These are phyloP conservation scores for Candida corydali DNA, from an alignment of 805 yeast species.

Conservation along the genomic window DNA sequence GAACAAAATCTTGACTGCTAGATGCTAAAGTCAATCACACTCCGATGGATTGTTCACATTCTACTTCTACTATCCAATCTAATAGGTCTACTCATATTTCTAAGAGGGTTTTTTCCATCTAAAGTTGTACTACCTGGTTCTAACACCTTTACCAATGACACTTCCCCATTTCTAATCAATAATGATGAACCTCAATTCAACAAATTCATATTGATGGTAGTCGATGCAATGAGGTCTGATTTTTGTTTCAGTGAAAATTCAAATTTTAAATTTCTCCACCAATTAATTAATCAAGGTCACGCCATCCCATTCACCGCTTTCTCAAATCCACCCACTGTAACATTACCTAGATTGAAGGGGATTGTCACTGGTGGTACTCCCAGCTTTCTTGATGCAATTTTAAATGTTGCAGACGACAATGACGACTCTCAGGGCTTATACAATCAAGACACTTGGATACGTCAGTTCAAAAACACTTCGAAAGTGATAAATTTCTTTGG, in stretches of 20 bases:
- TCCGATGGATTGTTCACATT: constrained; percentile 15
- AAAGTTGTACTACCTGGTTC: constrained; percentile 69
- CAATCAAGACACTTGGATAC: constrained; percentile 83
- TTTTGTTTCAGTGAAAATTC: constrained; percentile 68
- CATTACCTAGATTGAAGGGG: constrained; percentile 89
- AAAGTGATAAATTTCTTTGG: constrained; percentile 76
- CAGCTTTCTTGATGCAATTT: constrained; percentile 86
- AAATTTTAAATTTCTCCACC: constrained; percentile 63
- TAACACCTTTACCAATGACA: constrained; percentile 19
- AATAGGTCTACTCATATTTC: constrained; percentile 57
- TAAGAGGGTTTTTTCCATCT: constrained; percentile 89
- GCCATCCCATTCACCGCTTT: constrained; percentile 90
- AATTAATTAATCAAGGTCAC: constrained; percentile 55
- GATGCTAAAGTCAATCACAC: constrained; percentile 9
- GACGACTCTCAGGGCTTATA: constrained; percentile 62
- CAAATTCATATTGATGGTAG: constrained; percentile 73
- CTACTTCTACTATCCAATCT: constrained; percentile 16
- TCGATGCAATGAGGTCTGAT: constrained; percentile 91
- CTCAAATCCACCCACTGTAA: constrained; percentile 95
- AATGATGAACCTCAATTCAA: constrained; percentile 48
- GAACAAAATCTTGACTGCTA: background rate
- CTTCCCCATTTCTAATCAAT: constrained; percentile 18
- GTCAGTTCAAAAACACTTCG: constrained; percentile 45
- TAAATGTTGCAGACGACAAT: constrained; percentile 90
- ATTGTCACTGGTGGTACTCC: constrained; percentile 95